These are phyloP conservation scores for Rehmannia glutinosa DNA, from an alignment of 257 asterid species.

Conservation along the genomic window DNA sequence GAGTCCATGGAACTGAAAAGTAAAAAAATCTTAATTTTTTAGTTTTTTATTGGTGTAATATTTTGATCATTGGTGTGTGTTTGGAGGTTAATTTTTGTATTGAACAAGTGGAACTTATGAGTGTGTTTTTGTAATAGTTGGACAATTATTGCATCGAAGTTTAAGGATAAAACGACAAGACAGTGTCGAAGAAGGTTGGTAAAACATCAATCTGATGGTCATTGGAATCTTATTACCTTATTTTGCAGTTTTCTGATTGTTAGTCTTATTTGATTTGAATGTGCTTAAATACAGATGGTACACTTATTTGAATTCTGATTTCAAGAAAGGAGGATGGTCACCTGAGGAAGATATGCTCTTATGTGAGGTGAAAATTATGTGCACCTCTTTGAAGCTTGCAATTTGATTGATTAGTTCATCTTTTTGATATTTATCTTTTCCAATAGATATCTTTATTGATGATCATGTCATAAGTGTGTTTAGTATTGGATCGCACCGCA, in stretches of 20 bases:
- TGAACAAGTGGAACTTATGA: conserved; percentile 15
- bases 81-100: conserved; percentile 9
- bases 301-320: conserved; percentile 97
- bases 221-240: conserved; percentile 4
- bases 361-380: conserved; percentile 61
- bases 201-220: conserved; percentile 14
- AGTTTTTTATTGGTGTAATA: conserved; percentile 15
- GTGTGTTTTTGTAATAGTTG: conserved; percentile 54
- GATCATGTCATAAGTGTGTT: conserved; percentile 7
- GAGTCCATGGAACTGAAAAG: conserved; percentile 92
- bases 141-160: conserved; percentile 87
- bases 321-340: conserved; percentile 99
- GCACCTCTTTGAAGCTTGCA: background rate
- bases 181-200: conserved; percentile 97
- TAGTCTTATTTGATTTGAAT: conserved; percentile 12
- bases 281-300: conserved; percentile 64
- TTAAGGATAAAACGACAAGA: conserved; percentile 94
- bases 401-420: too few relatives aligned
- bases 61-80: conserved; percentile 21
- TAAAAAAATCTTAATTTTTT: conserved; percentile 28
- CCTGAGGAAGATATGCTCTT: conserved; percentile 97
- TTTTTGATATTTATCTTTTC: too few relatives aligned
- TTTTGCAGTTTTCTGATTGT: background rate
- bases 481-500: too few relatives aligned
- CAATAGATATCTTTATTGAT: conserved; percentile 2